Evolutionary conservation across 768 basidiomycete species (phyloP), one percentile per base, ranked within the genome.

Genomic region (Boletus subcaerulescens): DNA sequence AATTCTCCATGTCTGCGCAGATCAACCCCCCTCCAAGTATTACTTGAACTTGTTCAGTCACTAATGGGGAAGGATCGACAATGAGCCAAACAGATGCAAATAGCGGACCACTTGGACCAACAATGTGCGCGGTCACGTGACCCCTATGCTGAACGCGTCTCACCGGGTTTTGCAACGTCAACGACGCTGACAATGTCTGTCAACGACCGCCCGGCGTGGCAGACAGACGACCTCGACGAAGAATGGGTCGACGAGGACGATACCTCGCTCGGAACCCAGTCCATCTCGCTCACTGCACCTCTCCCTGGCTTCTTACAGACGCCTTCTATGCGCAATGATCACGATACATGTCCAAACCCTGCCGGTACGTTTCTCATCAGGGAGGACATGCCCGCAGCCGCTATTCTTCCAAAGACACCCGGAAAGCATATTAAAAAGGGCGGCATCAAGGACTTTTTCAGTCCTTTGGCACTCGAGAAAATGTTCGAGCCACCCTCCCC

Each of bases 401-500:
- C 83, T 0, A 64, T 88, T 41, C 68, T 87, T 17, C 83, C 84
- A 47, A 85, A 83, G 64, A 87, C 87, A 11, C 87, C 87, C 10
- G 85, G 82, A 22, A 74, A 75, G 41, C 72, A 72, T 42, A 71
- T 58, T 33, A 84, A 83, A 67, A 86, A 83, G 56, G 73, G 76
- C n/a, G 62, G 74, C 38, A 79, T 85, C 44, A 92, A 89, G 71
- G 85, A 89, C 71, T 83, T 98, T 66, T 98, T 98, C 75, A 91
- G 86, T 52, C 92, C 93, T 0, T 69, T 93, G 50, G 86, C 87
- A 24, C 77, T 97, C 10, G 93, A 97, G 71, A 81, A 80, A 52
- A 93, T 97, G 91, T 97, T 96, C 60, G 90, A 95, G 57, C 94
- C 94, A 9, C 94, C 94, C 1, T 91, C 92, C 8, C 91, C 91